A percentile compares a stretch with the other conserved stretches of the same genome.
Conservation (phyloP, 495 filamentous ascomycete species). For the Hypoxylon lienhwacheense region DNA sequence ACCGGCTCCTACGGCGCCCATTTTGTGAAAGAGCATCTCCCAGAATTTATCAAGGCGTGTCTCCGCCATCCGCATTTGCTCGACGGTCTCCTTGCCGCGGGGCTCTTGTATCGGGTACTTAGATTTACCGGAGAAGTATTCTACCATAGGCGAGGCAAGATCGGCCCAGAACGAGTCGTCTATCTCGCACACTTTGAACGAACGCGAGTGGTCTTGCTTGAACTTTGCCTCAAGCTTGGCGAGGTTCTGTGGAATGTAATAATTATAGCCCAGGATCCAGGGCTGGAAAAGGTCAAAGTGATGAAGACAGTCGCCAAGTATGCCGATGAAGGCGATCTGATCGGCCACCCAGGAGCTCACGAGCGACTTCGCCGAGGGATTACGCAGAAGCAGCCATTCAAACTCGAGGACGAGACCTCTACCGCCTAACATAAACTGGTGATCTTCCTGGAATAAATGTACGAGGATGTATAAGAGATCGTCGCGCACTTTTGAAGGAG, state of each 20-base stretch:
- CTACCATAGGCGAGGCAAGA: neutral
- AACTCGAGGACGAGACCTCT: neutral
- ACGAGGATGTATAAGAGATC: neutral
- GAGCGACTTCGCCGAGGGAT: neutral
- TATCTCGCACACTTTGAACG: neutral
- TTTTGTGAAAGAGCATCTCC: neutral
- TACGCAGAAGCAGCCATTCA: neutral
- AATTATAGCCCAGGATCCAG: neutral
- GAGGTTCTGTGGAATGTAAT: neutral
- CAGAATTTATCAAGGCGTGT: slow-evolving; percentile 5
- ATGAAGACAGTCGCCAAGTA: neutral
- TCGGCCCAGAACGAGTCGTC: neutral
- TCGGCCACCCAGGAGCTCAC: neutral
- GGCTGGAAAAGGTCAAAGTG: neutral
- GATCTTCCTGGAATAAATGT: neutral
- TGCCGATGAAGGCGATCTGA: slow-evolving; percentile 1
- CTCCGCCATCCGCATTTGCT: neutral
- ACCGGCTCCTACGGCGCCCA: neutral
- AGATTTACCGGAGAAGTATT: neutral
- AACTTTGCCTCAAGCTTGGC: neutral
- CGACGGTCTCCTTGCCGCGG: neutral
- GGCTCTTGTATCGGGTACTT: neutral
- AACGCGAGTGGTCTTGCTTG: neutral
- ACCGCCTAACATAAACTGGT: neutral
- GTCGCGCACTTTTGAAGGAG: neutral